Evolutionary conservation across 345 rosid genomes (phyloP).

Genomic region (Barbarea vulgaris): DNA sequence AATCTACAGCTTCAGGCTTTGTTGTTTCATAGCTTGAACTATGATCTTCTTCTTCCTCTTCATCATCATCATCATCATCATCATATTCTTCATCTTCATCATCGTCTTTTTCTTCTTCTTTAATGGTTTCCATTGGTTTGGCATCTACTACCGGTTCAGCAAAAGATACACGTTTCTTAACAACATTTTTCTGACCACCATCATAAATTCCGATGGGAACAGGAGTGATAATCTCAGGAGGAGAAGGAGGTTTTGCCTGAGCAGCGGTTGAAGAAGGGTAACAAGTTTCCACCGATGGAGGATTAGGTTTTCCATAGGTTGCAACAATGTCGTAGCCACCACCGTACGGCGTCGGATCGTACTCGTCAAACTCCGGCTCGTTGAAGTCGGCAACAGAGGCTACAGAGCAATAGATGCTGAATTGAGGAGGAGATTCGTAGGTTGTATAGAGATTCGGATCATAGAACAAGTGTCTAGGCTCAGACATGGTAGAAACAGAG

Average conservation of each 20-base stretch:
- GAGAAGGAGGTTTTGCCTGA: conserved; percentile 30
- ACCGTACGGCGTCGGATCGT: conserved; percentile 73
- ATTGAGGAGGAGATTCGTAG: conserved; percentile 42
- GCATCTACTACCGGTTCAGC: conserved; percentile 36
- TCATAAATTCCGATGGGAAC: conserved; percentile 40
- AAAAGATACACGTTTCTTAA: conserved; percentile 37
- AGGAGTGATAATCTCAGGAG: conserved; percentile 41
- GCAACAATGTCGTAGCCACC: conserved; percentile 67
- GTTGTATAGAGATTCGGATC: conserved; percentile 39
- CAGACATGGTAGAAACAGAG: conserved; percentile 50
- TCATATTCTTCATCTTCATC: not conserved
- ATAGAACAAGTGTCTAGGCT: conserved; percentile 43
- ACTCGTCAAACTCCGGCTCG: conserved; percentile 61
- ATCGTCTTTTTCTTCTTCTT: conserved; percentile 17
- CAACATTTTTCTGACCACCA: conserved; percentile 33
- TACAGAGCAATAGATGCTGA: conserved; percentile 45
- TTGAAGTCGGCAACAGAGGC: conserved; percentile 46
- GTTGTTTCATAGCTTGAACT: conserved; percentile 18
- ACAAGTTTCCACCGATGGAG: conserved; percentile 60
- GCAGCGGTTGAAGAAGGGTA: conserved; percentile 51
- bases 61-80: rapidly evolving
- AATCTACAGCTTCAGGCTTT: not conserved
- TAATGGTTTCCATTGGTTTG: conserved; percentile 24
- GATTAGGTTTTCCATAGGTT: conserved; percentile 70
- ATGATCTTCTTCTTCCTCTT: conserved; percentile 25